Evolutionary conservation across 768 basidiomycete species (phyloP), one percentile per base, ranked within the genome.

Genomic region (Boletus subparvulus): DNA sequence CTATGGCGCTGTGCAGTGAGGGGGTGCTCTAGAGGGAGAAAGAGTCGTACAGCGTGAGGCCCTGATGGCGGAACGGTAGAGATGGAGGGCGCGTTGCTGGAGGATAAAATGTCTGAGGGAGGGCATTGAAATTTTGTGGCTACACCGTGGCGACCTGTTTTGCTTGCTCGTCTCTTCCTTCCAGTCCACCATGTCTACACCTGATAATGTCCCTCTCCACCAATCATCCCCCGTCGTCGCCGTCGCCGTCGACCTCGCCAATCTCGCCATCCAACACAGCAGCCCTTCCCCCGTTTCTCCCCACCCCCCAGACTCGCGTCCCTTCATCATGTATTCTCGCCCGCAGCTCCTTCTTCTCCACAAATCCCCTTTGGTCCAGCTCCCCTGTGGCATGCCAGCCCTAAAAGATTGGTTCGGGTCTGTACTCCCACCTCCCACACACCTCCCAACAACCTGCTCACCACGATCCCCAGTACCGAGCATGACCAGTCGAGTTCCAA

Each of bases 381-480:
- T 78, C 26, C 92, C 92, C 7, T 68, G 75, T 49, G 83, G 83
- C 61, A 92, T 94, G 92, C 92, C 92, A 48, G 77, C 83, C 45
- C 75, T 94, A 50, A 92, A 86, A 75, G 84, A 87, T 45, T 94
- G 92, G 92, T 94, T 93, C 74, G 92, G 92, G 92, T 94, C 69
- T 56, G 84, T 76, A 39, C 51, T 56, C 24, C 47, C 50, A 39
- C 52, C 32, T 7, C 50, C 57, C 55, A 57, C 64, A 33, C 56
- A 46, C 42, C 51, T 32, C 28, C 33, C 41, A 19, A 6, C 46
- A 43, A 5, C 41, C 13, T n/a, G 49, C 58, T 61, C 61, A 77
- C 73, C 48, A 41, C 52, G 13, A 21, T 49, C 54, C 49, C 21
- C 58, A 82, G 80, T 33, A 73, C 74, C 37, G 85, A 89, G 78